These are phyloP conservation scores for Phytophthora sp. DNA, from an alignment of 352 stramenopile species.

Conservation along the genomic window DNA sequence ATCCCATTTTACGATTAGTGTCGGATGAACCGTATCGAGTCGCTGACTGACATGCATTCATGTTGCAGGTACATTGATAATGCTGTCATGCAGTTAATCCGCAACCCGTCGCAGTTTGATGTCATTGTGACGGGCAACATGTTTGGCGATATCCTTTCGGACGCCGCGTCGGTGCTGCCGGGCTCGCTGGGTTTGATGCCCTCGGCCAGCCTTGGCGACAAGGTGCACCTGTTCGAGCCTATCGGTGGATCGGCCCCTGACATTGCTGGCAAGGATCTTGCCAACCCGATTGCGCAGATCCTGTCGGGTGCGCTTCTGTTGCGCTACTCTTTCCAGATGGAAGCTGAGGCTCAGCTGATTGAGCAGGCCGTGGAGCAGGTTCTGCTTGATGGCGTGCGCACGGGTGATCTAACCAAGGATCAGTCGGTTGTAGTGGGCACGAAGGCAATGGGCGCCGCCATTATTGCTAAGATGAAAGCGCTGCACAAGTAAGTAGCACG, in stretches of 20 bases:
- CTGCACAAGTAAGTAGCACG: conserved; percentile 40
- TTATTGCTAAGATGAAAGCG: conserved; percentile 78
- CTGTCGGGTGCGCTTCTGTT: conserved; percentile 97
- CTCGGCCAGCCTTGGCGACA: conserved; percentile 94
- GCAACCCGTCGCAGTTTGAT: conserved; percentile 99
- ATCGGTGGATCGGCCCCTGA: conserved; percentile 98
- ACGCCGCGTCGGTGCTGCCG: conserved; percentile 97
- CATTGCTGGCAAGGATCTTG: conserved; percentile 96
- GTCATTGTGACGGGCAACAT: conserved; percentile 99
- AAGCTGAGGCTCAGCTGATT: conserved; percentile 80
- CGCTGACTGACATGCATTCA: too few relatives aligned
- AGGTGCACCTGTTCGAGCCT: conserved; percentile 97
- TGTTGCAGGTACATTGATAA: conserved; percentile 99
- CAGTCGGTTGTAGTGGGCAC: conserved; percentile 63
- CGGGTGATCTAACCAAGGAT: conserved; percentile 83
- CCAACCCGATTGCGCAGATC: conserved; percentile 98
- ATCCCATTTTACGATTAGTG: too few relatives aligned
- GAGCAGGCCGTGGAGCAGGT: conserved; percentile 85
- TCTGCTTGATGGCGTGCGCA: conserved; percentile 84
- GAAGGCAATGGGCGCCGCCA: conserved; percentile 78
- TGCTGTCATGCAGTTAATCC: conserved; percentile 98
- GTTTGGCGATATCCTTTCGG: conserved; percentile 99
- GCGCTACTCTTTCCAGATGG: conserved; percentile 92
- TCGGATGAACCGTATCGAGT: too few relatives aligned
- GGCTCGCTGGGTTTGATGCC: conserved; percentile 98